A percentile compares a stretch with the other conserved stretches of the same genome.
Conservation (phyloP, 306 rosid species). For the Ochetophila trinervis region DNA sequence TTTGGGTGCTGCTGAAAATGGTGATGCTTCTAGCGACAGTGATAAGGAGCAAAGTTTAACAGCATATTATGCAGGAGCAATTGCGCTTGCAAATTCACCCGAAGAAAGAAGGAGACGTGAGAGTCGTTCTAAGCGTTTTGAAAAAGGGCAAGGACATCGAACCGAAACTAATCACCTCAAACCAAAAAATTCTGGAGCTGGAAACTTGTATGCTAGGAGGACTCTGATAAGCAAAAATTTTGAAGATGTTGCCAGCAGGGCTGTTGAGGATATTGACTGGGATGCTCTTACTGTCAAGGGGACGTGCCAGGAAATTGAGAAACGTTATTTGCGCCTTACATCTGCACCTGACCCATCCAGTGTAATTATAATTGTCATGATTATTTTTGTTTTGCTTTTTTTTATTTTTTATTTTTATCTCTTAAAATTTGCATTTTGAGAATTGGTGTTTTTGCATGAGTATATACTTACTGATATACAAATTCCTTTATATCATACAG, state of each 20-base stretch:
- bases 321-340: constrained; percentile 91
- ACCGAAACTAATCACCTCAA: constrained; percentile 51
- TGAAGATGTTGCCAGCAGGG: constrained; percentile 74
- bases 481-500: constrained; percentile 40
- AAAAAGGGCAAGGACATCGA: constrained; percentile 67
- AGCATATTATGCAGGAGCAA: constrained; percentile 63
- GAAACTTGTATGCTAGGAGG: constrained; percentile 72
- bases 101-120: constrained; percentile 95
- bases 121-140: constrained; percentile 89
- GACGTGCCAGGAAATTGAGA: constrained; percentile 95
- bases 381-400: too few relatives aligned
- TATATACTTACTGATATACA: constrained; percentile 3
- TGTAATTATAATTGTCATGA: constrained; percentile 37
- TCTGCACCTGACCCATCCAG: constrained; percentile 97
- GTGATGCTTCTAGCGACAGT: constrained; percentile 83
- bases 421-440: background rate
- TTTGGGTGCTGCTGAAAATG: constrained; percentile 47
- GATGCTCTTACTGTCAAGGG: constrained; percentile 98
- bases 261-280: constrained; percentile 99
- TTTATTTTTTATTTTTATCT: too few relatives aligned
- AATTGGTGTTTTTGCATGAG: background rate
- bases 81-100: constrained; percentile 69
- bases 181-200: constrained; percentile 56
- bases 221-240: constrained; percentile 68
- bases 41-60: constrained; percentile 78